A percentile compares a stretch with the other conserved stretches of the same genome.
Conservation (phyloP, 441 rosid species). For the Macaranga tanarius region DNA sequence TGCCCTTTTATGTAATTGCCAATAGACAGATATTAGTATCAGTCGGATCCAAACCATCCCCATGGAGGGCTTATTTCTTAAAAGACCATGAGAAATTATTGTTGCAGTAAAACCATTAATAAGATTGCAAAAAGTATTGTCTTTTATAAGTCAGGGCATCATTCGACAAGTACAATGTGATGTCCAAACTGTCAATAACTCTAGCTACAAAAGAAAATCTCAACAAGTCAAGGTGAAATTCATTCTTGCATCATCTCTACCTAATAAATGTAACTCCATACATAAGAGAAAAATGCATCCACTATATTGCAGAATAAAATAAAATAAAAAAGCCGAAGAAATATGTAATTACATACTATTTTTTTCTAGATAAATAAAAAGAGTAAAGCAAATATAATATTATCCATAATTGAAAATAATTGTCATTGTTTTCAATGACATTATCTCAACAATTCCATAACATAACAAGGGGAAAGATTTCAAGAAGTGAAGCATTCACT, state of each 20-base stretch:
- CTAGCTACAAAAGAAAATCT: neutral
- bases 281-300: neutral
- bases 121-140: neutral
- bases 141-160: neutral
- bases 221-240: neutral
- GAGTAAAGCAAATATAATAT: too few relatives aligned
- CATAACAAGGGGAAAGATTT: slow-evolving; percentile 75
- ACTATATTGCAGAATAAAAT: neutral
- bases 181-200: neutral
- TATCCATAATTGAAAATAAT: too few relatives aligned
- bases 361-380: too few relatives aligned
- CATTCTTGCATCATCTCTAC: neutral
- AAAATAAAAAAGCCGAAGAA: neutral
- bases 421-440: too few relatives aligned
- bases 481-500: slow-evolving; percentile 72
- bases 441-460: too few relatives aligned
- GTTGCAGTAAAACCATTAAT: neutral
- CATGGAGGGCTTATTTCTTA: neutral
- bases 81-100: neutral
- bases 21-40: too few relatives aligned
- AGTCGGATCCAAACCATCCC: neutral
- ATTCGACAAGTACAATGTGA: neutral
- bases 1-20: too few relatives aligned
- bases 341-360: too few relatives aligned
- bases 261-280: neutral